A percentile compares a stretch with the other conserved stretches of the same genome.
Evolutionary conservation across 202 grass and related monocot genomes (phyloP).

Genomic region (Saccharum hybrid): DNA sequence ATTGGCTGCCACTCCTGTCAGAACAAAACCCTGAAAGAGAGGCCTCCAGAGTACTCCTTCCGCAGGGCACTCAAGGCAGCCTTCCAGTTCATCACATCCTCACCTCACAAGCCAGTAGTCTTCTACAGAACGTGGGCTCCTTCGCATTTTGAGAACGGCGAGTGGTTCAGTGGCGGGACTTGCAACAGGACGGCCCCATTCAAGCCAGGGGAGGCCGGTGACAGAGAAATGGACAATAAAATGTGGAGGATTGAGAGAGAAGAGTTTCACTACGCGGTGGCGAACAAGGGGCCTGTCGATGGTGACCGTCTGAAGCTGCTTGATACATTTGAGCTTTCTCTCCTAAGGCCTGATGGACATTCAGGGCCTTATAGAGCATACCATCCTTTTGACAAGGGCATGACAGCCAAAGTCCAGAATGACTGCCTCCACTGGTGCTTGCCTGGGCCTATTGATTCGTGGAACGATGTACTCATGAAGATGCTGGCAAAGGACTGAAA

Average conservation of each 20-base stretch:
- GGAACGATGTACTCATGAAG: slow-evolving; percentile 84
- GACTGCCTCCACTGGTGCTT: slow-evolving; percentile 96
- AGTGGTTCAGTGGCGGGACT: slow-evolving; percentile 78
- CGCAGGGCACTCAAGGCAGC: slow-evolving; percentile 49
- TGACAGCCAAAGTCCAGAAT: slow-evolving; percentile 51
- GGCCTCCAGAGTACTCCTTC: slow-evolving; percentile 50
- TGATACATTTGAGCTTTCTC: slow-evolving; percentile 71
- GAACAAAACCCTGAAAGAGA: slow-evolving; percentile 60
- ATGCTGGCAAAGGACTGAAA: slow-evolving; percentile 49
- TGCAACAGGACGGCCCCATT: slow-evolving; percentile 75
- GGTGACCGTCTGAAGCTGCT: slow-evolving; percentile 57
- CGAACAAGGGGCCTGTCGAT: not conserved
- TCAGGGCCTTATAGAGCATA: slow-evolving; percentile 67
- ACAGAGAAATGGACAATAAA: slow-evolving; percentile 49
- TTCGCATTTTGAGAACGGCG: slow-evolving; percentile 74
- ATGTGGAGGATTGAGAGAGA: slow-evolving; percentile 76
- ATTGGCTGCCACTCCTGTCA: slow-evolving; percentile 79
- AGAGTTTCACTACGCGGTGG: slow-evolving; percentile 57
- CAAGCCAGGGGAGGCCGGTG: slow-evolving; percentile 50
- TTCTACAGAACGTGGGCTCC: slow-evolving; percentile 84
- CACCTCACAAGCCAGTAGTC: slow-evolving; percentile 62
- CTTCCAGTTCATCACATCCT: slow-evolving; percentile 64
- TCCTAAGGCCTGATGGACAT: slow-evolving; percentile 81
- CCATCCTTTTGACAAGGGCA: slow-evolving; percentile 62
- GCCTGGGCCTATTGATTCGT: slow-evolving; percentile 72